A percentile compares a stretch with the other conserved stretches of the same genome.
Conservation (phyloP, 257 asterid species). For the Solanum medicagineum region DNA sequence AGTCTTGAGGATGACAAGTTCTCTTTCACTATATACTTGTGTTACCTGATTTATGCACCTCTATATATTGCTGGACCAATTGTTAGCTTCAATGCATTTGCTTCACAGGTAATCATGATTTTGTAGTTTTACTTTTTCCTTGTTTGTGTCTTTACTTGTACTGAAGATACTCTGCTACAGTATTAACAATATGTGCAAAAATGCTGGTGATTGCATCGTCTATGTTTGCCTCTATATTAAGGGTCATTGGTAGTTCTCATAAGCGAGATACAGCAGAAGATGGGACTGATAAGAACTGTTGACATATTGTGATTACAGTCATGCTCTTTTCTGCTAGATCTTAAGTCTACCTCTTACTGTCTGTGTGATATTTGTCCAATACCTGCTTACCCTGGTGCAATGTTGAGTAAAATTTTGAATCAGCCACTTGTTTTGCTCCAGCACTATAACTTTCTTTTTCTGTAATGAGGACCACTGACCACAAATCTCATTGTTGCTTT, state of each 20-base stretch:
- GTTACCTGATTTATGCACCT: conserved; percentile 89
- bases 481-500: background rate
- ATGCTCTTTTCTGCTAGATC: background rate
- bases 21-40: conserved; percentile 66
- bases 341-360: background rate
- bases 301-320: background rate
- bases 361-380: background rate
- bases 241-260: background rate
- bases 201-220: background rate
- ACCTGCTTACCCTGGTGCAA: background rate
- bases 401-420: background rate
- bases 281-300: background rate
- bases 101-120: conserved; percentile 57
- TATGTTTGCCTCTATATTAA: background rate
- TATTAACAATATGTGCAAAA: background rate
- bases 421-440: background rate
- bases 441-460: background rate
- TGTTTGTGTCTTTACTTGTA: background rate
- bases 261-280: background rate
- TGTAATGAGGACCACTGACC: background rate
- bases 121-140: background rate
- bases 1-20: conserved; percentile 49
- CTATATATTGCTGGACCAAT: conserved; percentile 98
- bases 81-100: conserved; percentile 93
- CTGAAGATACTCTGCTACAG: background rate